Evolutionary conservation across 2,329 filamentous ascomycete species (phyloP).

Genomic region (Fusarium humuli): DNA sequence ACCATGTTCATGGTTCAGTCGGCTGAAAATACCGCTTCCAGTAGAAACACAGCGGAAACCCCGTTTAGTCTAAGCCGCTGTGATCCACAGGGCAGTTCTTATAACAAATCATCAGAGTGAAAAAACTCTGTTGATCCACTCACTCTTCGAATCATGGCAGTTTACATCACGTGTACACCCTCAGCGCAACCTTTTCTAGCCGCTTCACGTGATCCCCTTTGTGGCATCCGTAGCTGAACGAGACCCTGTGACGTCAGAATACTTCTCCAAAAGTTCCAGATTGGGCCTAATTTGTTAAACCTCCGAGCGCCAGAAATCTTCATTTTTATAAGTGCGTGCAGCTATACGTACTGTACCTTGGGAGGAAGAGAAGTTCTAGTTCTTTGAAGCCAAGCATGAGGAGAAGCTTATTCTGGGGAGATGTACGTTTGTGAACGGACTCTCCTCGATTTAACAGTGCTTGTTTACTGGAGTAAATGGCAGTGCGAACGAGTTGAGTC

Average conservation of each 20-base stretch:
- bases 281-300: constrained; percentile 2
- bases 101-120: constrained; percentile 19
- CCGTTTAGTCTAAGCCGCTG: constrained; percentile 11
- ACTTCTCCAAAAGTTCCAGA: neutral
- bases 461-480: constrained; percentile 31
- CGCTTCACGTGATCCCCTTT: neutral
- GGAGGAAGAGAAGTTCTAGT: no score
- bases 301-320: neutral
- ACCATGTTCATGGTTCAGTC: neutral
- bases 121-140: constrained; percentile 36
- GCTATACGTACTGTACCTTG: neutral
- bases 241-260: constrained; percentile 22
- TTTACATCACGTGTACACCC: constrained; percentile 18
- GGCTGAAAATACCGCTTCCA: constrained; percentile 17
- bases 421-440: constrained; percentile 7
- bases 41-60: neutral
- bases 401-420: constrained; percentile 29
- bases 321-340: neutral
- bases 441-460: constrained; percentile 1
- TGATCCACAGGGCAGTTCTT: constrained; percentile 12
- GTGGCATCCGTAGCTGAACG: neutral
- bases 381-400: neutral
- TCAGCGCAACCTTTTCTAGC: neutral
- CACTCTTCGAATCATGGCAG: constrained; percentile 8
- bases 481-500: constrained; percentile 1